Base-by-base conservation (phyloP, 345 rosid species). In the Gossypium herbaceum region DNA sequence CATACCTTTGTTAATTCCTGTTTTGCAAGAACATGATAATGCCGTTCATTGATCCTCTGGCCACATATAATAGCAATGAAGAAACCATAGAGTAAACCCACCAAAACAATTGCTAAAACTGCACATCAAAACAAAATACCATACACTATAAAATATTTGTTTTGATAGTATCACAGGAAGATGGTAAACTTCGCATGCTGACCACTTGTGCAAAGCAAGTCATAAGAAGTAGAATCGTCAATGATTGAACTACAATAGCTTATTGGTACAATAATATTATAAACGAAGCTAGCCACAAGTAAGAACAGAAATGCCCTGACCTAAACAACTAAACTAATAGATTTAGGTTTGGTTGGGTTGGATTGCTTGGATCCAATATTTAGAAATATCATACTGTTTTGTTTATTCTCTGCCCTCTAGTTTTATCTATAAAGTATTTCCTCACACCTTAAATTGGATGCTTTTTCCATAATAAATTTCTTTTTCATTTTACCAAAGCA, bases 61-160 rank as follows among this genome's bases (percentile, higher is more conserved):
- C 99, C 99, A 80, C 99, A 96, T 82, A 96, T 96, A 75, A 96
- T 96, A 72, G 98, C 98, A 41, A 96, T 96, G 86, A 96, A 93
- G 84, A 93, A 93, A 61, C 97, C 99, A 56, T 96, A 96, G 70
- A 96, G 94, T 80, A 96, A 79, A 80, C 99, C 99, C 85, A 96
- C 99, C 90, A 96, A 82, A 68, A 96, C 80, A 81, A 96, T 93
- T 69, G 97, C 97, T 81, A 96, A 83, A 78, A 87, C 98, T 96
- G 90, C 87, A 82, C 70, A 48, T 69, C 24, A 11, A 59, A 54
- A 78, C 29, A 54, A 60, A 22, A 52, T 17, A 22, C 56, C 27
- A 4, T 7, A 59, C 20, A 68, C 56, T 24, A 70, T 34, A n/a
- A 74, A 73, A 64, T 54, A 22, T 57, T 25, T 43, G 61, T 54